A percentile compares a stretch with the other conserved stretches of the same genome.
Evolutionary conservation across 306 rosid genomes (phyloP).

Genomic region (Castanea crenata): DNA sequence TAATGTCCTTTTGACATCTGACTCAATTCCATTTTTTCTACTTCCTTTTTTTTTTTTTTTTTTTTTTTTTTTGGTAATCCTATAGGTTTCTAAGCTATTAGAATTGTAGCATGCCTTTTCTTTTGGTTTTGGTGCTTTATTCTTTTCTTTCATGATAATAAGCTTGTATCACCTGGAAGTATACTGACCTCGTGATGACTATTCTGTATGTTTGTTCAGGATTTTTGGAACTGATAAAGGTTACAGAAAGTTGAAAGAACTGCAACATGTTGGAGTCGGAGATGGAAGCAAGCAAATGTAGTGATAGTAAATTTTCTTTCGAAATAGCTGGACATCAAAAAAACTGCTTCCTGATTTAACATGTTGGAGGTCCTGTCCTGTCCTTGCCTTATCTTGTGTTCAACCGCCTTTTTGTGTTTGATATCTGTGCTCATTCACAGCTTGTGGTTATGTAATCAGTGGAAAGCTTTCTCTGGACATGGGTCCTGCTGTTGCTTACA

Average conservation of each 20-base stretch:
- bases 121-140: not conserved
- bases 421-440: conserved; percentile 24
- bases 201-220: conserved; percentile 25
- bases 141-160: not conserved
- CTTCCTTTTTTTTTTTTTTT: not conserved
- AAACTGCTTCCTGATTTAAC: conserved; percentile 29
- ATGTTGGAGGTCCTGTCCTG: conserved; percentile 25
- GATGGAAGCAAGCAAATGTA: conserved; percentile 44
- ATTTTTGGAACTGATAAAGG: conserved; percentile 58
- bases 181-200: not conserved
- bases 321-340: conserved; percentile 26
- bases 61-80: not conserved
- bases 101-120: not conserved
- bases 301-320: conserved; percentile 10
- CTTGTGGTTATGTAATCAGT: conserved; percentile 16
- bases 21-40: not conserved
- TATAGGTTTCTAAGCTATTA: not conserved
- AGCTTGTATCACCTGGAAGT: not conserved
- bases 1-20: not conserved
- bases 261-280: conserved; percentile 38
- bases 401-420: conserved; percentile 31
- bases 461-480: conserved; percentile 32
- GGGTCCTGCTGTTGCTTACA: conserved; percentile 24
- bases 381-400: conserved; percentile 19
- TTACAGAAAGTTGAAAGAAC: conserved; percentile 45